A percentile compares a stretch with the other conserved stretches of the same genome.
Conservation (phyloP, 768 basidiomycete species). For the Naematelia aurantialba region DNA sequence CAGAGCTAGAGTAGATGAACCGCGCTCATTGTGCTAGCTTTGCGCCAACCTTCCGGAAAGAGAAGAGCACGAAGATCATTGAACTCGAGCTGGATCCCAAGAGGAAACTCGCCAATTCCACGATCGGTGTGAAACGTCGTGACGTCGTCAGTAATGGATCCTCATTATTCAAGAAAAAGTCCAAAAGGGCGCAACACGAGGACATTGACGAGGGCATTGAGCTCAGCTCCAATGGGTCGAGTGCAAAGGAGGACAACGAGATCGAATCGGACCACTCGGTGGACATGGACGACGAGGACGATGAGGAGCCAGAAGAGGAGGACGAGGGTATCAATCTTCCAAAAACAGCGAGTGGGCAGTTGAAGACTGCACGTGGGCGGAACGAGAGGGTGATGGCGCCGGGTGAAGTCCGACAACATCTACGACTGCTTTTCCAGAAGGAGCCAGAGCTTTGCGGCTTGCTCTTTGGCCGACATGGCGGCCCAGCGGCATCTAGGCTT, state of each 20-base stretch:
- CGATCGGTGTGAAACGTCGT: slow-evolving; percentile 62
- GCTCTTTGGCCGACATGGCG: slow-evolving; percentile 88
- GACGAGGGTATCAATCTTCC: slow-evolving; percentile 48
- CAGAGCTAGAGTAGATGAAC: neutral
- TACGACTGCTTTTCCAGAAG: slow-evolving; percentile 79
- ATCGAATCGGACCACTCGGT: slow-evolving; percentile 43
- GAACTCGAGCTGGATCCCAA: slow-evolving; percentile 83
- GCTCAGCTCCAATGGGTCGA: slow-evolving; percentile 29
- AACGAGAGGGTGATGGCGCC: slow-evolving; percentile 87
- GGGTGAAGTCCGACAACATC: slow-evolving; percentile 89
- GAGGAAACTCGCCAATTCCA: slow-evolving; percentile 63
- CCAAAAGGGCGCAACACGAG: slow-evolving; percentile 11
- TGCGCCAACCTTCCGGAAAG: slow-evolving; percentile 60
- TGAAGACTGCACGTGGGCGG: slow-evolving; percentile 72
- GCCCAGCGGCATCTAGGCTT: slow-evolving; percentile 51
- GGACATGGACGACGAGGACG: slow-evolving; percentile 54
- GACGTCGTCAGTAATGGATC: slow-evolving; percentile 59
- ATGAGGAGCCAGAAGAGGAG: slow-evolving; percentile 57
- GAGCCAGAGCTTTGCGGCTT: slow-evolving; percentile 77
- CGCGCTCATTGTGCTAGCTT: neutral
- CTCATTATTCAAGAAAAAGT: slow-evolving; percentile 13
- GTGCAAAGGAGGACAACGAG: slow-evolving; percentile 40
- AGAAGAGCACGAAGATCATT: slow-evolving; percentile 88
- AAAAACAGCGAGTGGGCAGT: slow-evolving; percentile 64
- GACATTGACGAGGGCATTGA: slow-evolving; percentile 53